phyloP scores from a whole-genome alignment of 495 filamentous ascomycete genomes.

The Penicillium simplicissimum region DNA sequence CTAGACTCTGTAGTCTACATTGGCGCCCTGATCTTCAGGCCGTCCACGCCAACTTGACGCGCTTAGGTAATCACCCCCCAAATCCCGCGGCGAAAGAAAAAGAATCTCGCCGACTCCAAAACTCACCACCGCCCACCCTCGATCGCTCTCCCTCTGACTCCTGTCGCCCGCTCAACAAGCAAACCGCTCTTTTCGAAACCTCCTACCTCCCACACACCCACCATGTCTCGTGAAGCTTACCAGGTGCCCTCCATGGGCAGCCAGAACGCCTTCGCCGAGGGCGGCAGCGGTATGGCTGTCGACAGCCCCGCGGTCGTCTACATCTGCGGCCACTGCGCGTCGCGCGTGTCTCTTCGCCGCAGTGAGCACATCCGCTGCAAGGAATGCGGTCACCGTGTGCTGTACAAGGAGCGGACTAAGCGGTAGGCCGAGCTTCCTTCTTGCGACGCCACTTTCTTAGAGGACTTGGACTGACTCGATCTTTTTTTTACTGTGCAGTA shows the following conservation, averaged over 20 bases:
- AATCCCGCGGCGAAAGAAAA: conserved; percentile 20
- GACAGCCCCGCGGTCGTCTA: conserved; percentile 67
- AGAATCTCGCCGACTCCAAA: conserved; percentile 18
- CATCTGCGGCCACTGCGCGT: conserved; percentile 90
- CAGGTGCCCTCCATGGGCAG: conserved; percentile 44
- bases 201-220: neutral
- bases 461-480: conserved; percentile 16
- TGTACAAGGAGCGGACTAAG: conserved; percentile 98
- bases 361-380: conserved; percentile 91
- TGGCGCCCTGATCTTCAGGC: neutral
- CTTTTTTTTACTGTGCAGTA: conserved; percentile 49
- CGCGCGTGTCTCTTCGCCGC: conserved; percentile 75
- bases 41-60: neutral
- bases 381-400: conserved; percentile 91
- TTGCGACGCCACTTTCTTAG: neutral
- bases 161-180: neutral
- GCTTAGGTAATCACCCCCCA: conserved; percentile 7
- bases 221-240: conserved; percentile 54
- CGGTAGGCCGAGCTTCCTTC: conserved; percentile 58
- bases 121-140: neutral
- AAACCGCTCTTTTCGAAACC: neutral
- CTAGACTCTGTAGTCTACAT: neutral
- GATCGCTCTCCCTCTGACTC: neutral
- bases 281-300: conserved; percentile 30
- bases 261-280: conserved; percentile 43